phyloP scores from a whole-genome alignment of 2,329 filamentous ascomycete genomes.

The Calonectria henricotiae region DNA sequence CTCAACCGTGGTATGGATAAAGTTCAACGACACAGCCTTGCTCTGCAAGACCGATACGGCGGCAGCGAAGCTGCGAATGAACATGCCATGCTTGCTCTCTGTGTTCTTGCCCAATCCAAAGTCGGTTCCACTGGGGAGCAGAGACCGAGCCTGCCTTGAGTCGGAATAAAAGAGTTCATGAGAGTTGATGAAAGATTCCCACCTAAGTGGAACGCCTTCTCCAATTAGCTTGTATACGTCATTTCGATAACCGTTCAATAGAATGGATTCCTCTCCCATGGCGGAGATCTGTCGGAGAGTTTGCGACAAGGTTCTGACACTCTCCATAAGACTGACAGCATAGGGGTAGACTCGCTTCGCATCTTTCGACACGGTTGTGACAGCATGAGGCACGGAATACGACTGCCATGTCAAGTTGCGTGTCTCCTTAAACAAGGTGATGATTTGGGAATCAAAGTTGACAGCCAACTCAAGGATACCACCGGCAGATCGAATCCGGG shows the following conservation, averaged over 20 bases:
- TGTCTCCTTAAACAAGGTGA: slow-evolving; percentile 98
- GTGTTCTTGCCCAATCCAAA: slow-evolving; percentile 69
- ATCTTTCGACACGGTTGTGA: slow-evolving; percentile 97
- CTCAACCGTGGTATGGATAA: slow-evolving; percentile 86
- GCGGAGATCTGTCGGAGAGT: slow-evolving; percentile 87
- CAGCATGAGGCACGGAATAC: slow-evolving; percentile 92
- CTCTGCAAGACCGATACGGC: slow-evolving; percentile 90
- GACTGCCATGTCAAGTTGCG: slow-evolving; percentile 96
- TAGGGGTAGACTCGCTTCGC: slow-evolving; percentile 99
- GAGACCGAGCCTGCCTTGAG: slow-evolving; percentile 64
- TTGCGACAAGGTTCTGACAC: slow-evolving; percentile 92
- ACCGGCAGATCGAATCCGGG: slow-evolving; percentile 89
- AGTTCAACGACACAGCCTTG: slow-evolving; percentile 85
- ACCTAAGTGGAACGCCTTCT: slow-evolving; percentile 91
- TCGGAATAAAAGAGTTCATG: slow-evolving; percentile 86
- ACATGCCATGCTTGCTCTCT: slow-evolving; percentile 96
- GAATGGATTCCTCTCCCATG: slow-evolving; percentile 89
- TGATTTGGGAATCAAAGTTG: slow-evolving; percentile 98
- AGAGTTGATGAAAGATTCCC: slow-evolving; percentile 98
- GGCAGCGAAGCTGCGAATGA: slow-evolving; percentile 92
- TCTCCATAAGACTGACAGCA: slow-evolving; percentile 98
- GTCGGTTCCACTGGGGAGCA: slow-evolving; percentile 59
- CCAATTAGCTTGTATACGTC: slow-evolving; percentile 87
- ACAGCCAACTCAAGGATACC: slow-evolving; percentile 91
- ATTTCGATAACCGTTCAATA: slow-evolving; percentile 93